These are phyloP conservation scores for Fusarium bactridioides DNA, from an alignment of 2,329 filamentous ascomycete species.

Conservation along the genomic window DNA sequence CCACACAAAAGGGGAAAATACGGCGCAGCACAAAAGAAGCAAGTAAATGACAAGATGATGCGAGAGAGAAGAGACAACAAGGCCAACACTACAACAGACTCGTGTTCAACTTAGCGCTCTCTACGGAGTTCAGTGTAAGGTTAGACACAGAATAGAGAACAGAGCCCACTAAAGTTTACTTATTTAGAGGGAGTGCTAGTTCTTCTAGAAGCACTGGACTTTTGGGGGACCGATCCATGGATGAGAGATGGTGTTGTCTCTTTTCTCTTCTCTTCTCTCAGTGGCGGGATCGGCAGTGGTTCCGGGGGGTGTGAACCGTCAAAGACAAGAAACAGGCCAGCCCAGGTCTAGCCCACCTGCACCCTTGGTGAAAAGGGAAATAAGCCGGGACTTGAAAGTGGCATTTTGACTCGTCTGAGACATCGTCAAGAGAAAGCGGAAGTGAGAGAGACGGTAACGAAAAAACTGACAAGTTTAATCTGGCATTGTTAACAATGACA, in stretches of 20 bases:
- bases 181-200: not conserved
- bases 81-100: not conserved
- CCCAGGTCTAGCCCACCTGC: not conserved
- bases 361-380: not conserved
- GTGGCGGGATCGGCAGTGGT: not conserved
- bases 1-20: not conserved
- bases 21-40: not conserved
- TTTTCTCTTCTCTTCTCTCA: slow-evolving; percentile 35
- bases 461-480: not conserved
- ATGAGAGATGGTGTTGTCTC: slow-evolving; percentile 22
- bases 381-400: not conserved
- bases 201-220: slow-evolving; percentile 15
- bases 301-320: not conserved
- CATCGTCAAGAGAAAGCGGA: not conserved
- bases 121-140: not conserved
- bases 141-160: not conserved
- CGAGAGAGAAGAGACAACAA: slow-evolving; percentile 33
- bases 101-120: not conserved
- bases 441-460: not conserved
- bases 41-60: not conserved
- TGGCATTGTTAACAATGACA: not conserved
- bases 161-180: not conserved
- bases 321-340: not conserved
- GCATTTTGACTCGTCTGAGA: not conserved
- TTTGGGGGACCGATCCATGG: not conserved